Base-by-base conservation (phyloP, 164 flowering plant species). In the Chimonanthus praecox region DNA sequence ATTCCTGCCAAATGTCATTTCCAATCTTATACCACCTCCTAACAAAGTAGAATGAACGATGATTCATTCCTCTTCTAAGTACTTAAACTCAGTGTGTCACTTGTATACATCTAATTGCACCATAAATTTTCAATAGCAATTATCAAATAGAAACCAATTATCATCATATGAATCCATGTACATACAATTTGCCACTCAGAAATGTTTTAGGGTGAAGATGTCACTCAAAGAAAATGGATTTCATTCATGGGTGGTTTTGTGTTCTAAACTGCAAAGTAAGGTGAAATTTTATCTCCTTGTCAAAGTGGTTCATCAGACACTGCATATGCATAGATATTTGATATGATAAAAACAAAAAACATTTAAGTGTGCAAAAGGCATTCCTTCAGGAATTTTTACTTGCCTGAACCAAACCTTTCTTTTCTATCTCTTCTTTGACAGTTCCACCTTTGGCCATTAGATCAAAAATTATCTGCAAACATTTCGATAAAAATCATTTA, bases 381-480 rank as follows among this genome's bases (percentile, higher is more conserved):
- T 5, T n/a, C 21, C 15, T 71, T 58, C 48, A 16, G 33, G 10
- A 65, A 46, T 16, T 43, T 21, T 51, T 47, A 84, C 92, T 84
- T 81, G 75, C 95, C 97, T 92, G 98, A 80, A 94, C 98, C 77
- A 94, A 83, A 83, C 89, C 89, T 76, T 91, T 94, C 68, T 88
- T 95, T 84, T 89, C 79, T 70, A 91, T 92, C 69, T 91, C 61
- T 77, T 86, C 90, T 81, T 90, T 80, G 69, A 92, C 97, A 61
- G 93, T 90, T 79, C 99, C 99, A 68, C 97, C 97, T 82, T 94
- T 94, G 15, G 95, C 86, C 72, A 94, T 78, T 54, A 94, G 82
- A 84, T 90, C 97, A 84, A 91, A 85, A 18, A 94, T 83, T 84
- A 94, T 90, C 99, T 94, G 87, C 78, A 80, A 43, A 77, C 48